Evolutionary conservation across 2,329 filamentous ascomycete species (phyloP), one percentile per base, ranked within the genome.

Genomic region (Nemania abortiva): DNA sequence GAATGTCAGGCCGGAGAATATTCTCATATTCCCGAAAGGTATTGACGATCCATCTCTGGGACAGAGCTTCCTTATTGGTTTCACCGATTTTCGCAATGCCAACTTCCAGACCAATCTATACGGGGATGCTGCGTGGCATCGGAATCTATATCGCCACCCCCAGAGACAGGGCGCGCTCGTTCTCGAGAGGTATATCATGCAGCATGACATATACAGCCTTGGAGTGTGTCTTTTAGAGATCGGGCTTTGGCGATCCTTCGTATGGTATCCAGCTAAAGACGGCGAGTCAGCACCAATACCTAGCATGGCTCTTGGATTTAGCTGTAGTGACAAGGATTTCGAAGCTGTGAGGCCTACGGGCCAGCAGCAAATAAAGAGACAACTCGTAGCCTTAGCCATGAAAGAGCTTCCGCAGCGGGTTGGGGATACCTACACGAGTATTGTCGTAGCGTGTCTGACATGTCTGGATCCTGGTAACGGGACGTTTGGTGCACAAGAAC

Each of bases 141-240:
- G 58, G 29, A 69, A 73, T 45, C 22, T 75, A 11, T 74, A 75
- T 31, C 70, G 72, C 2, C 72, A 75, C n/a, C 71, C 72, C 3
- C 55, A 61, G 22, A 58, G 70, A 6, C 72, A 74, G 29, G 69
- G 70, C 1, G 7, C 39, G 2, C 31, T 39, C 9, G 47, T 67
- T 1, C 20, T 67, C 22, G 70, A 72, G 5, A 56, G 71, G 15
- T 75, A 69, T 54, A 37, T 69, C 22, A 76, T 77, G 74, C 73
- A 73, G 50, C 85, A 87, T 73, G 84, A 87, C 69, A 84, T 87
- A 10, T 87, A 86, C 72, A 85, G 83, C 66, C 79, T 87, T 0
- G 85, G 85, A 0, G 83, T 86, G 1, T 83, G 81, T 56, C 75
- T 87, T 0, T 73, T 87, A 0, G 85, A 87, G 73, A 81, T 87